Base-by-base conservation (phyloP, 257 asterid species). In the Nicotiana knightiana region DNA sequence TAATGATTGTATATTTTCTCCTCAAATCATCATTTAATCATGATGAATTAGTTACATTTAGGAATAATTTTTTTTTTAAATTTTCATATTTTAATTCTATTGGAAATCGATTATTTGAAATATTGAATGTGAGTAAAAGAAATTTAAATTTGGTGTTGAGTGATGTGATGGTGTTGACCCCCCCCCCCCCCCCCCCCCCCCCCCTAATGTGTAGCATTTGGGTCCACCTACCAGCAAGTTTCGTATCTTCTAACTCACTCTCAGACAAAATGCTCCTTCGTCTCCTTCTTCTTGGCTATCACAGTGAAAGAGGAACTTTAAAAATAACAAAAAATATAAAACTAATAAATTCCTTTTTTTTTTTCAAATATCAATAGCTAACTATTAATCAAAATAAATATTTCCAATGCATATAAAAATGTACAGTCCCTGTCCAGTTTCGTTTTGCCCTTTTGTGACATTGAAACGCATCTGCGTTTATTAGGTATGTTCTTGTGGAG, bases 121-220 rank as follows among this genome's bases (percentile, higher is more conserved):
- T 24, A 73, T 73, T 6, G 0, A 24, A 12, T 0, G 4, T 8
- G 4, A 73, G 1, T 21, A n/a, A 62, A 21, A 21, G 24, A 21
- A 21, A 21, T 21, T 21, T 21, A 21, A 21, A 21, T 21, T 21
- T 21, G 24, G 67, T 65, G 79, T 76, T 85, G 84, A 85, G 88
- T 89, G 86, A 68, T 87, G 91, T 88, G 86, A 89, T 87, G 85
- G 88, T 86, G 85, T 81, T 81, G 80, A 87, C 91, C 85, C 85
- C 24, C 43, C 46, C 46, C 43, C 46, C 46, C 43, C 46, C 46
- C 85, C 85, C 24, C 91, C 85, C 85, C 24, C 91, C 85, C 85
- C 24, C 43, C 46, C 46, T 93, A 87, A 80, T 82, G 90, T 90
- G 91, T 89, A 88, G 89, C 85, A 88, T 82, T 24, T n/a, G 93